Evolutionary conservation across 1,284 basidiomycete genomes (phyloP), one percentile per base, ranked within the genome.

Genomic region (Wolfiporia cocos): DNA sequence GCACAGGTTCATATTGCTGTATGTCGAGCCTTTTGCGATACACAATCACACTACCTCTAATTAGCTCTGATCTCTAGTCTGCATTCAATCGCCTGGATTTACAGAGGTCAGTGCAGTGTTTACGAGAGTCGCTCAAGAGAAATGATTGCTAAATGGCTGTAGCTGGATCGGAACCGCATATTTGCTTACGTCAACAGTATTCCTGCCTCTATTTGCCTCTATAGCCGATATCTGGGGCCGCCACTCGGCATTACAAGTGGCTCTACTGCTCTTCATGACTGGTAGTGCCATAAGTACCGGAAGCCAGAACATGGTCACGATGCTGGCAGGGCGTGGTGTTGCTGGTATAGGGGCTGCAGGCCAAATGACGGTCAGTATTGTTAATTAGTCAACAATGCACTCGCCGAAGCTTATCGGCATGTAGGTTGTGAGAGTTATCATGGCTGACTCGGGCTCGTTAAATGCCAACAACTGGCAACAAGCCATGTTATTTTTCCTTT

Each of bases 1-100:
- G 71, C 73, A 2, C 74, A 75, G 46, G 57, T 69, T 18, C 64
- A 66, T 23, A 75, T 75, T 43, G 73, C 72, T 11, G 72, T 73
- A 51, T 5, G 52, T 50, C 5, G 30, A 12, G 12, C 18, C 15
- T 18, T 32, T n/a, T 18, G n/a, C 23, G 5, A n/a, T 26, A 10
- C 34, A 22, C n/a, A 28, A 24, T 17, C 5, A 3, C 19, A 5
- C 39, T 5, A 22, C 41, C 12, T 12, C 43, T 34, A 20, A n/a
- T n/a, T 6, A 10, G 35, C n/a, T 29, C 37, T 40, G 34, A 39
- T n/a, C 10, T 28, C 3, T 17, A 68, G 70, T 75, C 74, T 9
- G 46, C 61, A 0, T 75, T 76, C 53, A 60, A 69, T 41, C 56
- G 66, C 0, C 61, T 75, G 1, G 61, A 70, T 34, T 58, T 75